Conservation (phyloP, 345 rosid species). For the Litchi chinensis region DNA sequence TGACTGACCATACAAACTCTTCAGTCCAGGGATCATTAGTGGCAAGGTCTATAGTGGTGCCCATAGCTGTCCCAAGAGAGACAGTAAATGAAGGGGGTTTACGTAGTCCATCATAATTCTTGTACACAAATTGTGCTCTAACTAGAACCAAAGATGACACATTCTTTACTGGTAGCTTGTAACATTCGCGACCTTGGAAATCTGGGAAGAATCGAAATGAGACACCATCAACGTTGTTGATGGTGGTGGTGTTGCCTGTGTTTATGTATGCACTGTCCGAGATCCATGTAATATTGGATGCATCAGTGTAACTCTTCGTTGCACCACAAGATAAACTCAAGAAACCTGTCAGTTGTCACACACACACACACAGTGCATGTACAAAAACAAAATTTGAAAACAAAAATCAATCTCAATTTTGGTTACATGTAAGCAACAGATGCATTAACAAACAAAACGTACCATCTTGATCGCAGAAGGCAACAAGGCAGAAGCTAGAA, state of each 20-base stretch:
- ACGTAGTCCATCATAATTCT: conserved; percentile 65
- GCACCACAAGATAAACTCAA: conserved; percentile 87
- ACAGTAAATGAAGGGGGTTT: conserved; percentile 73
- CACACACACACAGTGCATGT: conserved; percentile 17
- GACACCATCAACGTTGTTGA: conserved; percentile 33
- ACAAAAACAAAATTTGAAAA: not conserved
- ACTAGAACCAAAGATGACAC: conserved; percentile 60
- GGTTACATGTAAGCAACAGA: not conserved
- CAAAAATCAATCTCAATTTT: not conserved
- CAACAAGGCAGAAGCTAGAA: conserved; percentile 34
- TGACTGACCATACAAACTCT: conserved; percentile 67
- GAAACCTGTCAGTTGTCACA: conserved; percentile 55
- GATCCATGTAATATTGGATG: conserved; percentile 66
- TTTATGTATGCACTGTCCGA: conserved; percentile 55
- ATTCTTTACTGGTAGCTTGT: conserved; percentile 60
- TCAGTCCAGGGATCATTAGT: conserved; percentile 76
- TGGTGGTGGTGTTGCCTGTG: conserved; percentile 59
- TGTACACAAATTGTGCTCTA: conserved; percentile 71
- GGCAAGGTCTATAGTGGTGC: conserved; percentile 58
- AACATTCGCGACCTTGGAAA: conserved; percentile 49
- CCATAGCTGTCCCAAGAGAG: conserved; percentile 69
- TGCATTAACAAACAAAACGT: conserved; percentile 18
- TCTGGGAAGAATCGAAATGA: conserved; percentile 73
- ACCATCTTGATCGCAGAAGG: conserved; percentile 71
- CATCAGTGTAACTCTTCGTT: conserved; percentile 39